Evolutionary conservation across 2,329 filamentous ascomycete species (phyloP).

Genomic region (Microcera coccophila): DNA sequence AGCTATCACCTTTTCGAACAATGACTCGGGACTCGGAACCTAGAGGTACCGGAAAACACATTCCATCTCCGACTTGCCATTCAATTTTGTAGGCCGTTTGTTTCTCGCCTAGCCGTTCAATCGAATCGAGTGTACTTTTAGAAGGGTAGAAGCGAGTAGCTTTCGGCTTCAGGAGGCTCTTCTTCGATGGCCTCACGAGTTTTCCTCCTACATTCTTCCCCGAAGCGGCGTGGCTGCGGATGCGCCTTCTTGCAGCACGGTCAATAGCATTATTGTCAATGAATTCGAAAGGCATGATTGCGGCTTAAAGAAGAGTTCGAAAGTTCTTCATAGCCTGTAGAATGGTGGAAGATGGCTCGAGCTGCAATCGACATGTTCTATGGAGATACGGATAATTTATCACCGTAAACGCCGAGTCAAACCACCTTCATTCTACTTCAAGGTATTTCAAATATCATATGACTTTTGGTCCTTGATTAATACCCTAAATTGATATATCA

Average conservation of each 20-base stretch:
- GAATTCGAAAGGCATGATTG: conserved; percentile 10
- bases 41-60: conserved; percentile 5
- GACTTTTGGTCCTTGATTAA: no score
- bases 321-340: neutral
- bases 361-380: neutral
- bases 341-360: neutral
- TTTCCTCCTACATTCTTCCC: conserved; percentile 12
- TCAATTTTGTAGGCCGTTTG: neutral
- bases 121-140: neutral
- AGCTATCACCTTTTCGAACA: conserved; percentile 6
- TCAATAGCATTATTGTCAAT: conserved; percentile 7
- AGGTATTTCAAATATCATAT: no score
- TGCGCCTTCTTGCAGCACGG: conserved; percentile 5
- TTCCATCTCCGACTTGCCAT: conserved; percentile 4
- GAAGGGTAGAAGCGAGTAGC: neutral
- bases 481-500: no score
- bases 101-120: neutral
- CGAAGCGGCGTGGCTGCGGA: conserved; percentile 12
- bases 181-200: conserved; percentile 6
- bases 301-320: neutral
- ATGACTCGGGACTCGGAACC: conserved; percentile 1
- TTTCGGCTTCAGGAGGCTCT: conserved; percentile 1
- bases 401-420: neutral
- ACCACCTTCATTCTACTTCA: no score
- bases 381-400: neutral